These are phyloP conservation scores for Mycena vitilis DNA, from an alignment of 768 basidiomycete species.

Conservation along the genomic window DNA sequence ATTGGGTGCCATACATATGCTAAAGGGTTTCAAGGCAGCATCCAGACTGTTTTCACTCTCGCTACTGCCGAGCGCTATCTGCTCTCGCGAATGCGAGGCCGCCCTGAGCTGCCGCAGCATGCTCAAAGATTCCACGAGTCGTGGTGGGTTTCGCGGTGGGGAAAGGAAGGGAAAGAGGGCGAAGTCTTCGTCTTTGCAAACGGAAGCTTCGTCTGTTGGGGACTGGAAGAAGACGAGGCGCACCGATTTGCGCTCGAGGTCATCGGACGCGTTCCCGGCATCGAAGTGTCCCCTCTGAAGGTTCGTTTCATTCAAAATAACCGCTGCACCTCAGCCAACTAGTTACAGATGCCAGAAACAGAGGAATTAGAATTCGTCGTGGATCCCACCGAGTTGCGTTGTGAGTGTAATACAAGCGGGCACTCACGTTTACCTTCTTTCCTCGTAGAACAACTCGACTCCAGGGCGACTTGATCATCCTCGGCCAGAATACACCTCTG, in stretches of 20 bases:
- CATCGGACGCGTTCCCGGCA: constrained; percentile 60
- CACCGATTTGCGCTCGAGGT: constrained; percentile 73
- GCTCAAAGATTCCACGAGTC: constrained; percentile 78
- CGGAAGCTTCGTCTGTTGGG: constrained; percentile 93
- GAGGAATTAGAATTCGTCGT: constrained; percentile 95
- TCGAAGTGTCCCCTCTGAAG: constrained; percentile 70
- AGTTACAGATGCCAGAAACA: constrained; percentile 72
- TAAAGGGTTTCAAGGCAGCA: constrained; percentile 60
- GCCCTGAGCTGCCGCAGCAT: constrained; percentile 61
- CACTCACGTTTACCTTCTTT: constrained; percentile 31
- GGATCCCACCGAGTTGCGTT: constrained; percentile 86
- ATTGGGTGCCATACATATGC: constrained; percentile 44
- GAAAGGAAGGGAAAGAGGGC: constrained; percentile 65
- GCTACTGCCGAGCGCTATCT: constrained; percentile 89
- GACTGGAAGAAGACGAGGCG: constrained; percentile 81
- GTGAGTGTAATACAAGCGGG: constrained; percentile 38
- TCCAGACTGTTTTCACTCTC: constrained; percentile 81
- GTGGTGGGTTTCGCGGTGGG: constrained; percentile 85
- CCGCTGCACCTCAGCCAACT: too few relatives aligned
- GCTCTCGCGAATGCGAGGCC: constrained; percentile 68
- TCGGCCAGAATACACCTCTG: constrained; percentile 77
- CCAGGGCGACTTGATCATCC: constrained; percentile 92
- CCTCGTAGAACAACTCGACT: constrained; percentile 79
- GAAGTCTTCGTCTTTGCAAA: constrained; percentile 92
- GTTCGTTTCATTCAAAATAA: neutral